Evolutionary conservation across 164 flowering plant species (phyloP).

Genomic region (Macadamia integrifolia): DNA sequence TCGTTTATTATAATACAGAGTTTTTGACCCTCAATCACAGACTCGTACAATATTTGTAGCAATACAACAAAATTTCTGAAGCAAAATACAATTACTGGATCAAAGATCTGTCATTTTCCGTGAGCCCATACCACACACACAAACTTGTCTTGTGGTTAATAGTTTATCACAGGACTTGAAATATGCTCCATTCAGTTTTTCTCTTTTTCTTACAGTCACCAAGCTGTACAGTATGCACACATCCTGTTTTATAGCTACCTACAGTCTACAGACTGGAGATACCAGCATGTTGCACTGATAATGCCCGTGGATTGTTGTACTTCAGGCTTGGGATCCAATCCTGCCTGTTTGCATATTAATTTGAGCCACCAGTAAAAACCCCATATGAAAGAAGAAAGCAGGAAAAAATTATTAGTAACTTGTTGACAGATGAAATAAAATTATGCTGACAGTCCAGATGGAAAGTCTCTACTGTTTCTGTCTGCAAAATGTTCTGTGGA

Average conservation of each 20-base stretch:
- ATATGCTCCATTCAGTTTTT: not conserved
- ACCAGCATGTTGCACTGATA: too few species aligned
- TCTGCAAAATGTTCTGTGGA: slow-evolving; percentile 79
- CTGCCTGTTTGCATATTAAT: not conserved
- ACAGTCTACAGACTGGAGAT: too few species aligned
- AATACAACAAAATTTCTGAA: not conserved
- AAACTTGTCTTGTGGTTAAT: not conserved
- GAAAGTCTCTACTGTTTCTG: slow-evolving; percentile 68
- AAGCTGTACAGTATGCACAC: not conserved
- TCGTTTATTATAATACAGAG: too few species aligned
- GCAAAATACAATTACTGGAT: not conserved
- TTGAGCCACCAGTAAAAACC: not conserved
- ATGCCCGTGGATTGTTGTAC: too few species aligned
- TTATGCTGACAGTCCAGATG: slow-evolving; percentile 72
- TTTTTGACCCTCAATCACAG: not conserved
- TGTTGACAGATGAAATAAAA: slow-evolving; percentile 7
- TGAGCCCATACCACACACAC: not conserved
- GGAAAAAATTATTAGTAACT: not conserved
- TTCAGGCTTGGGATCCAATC: too few species aligned
- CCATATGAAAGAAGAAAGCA: not conserved
- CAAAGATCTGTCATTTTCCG: not conserved
- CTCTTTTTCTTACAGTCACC: too few species aligned
- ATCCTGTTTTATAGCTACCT: not conserved
- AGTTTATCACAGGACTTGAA: not conserved
- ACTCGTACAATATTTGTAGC: not conserved